Percentiles rank a stretch among this genome's conserved stretches.
phyloP scores from a whole-genome alignment of 179 eudicot species.

The Gypsophila paniculata region DNA sequence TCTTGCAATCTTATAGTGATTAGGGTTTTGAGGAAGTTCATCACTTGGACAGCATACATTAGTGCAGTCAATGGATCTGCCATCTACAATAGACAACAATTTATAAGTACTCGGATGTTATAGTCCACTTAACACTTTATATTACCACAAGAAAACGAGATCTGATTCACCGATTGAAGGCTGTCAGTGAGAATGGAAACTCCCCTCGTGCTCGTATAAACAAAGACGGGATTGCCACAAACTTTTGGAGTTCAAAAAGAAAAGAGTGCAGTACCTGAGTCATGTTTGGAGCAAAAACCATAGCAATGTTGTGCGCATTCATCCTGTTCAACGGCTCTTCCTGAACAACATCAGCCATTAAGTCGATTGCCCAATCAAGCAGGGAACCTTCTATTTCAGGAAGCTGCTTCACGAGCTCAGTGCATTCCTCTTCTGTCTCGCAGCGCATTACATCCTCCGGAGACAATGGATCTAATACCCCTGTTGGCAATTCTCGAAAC shows the following conservation, averaged over 20 bases:
- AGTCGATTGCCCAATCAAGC: conserved; percentile 50
- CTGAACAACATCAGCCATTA: conserved; percentile 55
- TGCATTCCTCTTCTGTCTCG: conserved; percentile 49
- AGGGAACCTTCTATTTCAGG: conserved; percentile 47
- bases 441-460: conserved; percentile 52
- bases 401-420: conserved; percentile 41
- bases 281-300: conserved; percentile 61
- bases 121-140: background rate
- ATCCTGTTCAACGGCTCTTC: conserved; percentile 46
- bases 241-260: background rate
- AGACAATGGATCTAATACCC: conserved; percentile 48
- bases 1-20: conserved; percentile 41
- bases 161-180: no score
- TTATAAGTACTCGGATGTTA: background rate
- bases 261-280: conserved; percentile 36
- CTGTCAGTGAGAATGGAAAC: background rate
- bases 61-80: conserved; percentile 55
- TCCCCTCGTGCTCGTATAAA: background rate
- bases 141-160: background rate
- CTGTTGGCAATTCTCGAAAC: conserved; percentile 54
- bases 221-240: background rate
- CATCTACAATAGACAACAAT: conserved; percentile 38
- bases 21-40: conserved; percentile 62
- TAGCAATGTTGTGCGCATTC: conserved; percentile 56
- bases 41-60: conserved; percentile 58